These are phyloP conservation scores for Funneliformis caledonium DNA, from an alignment of 371 early-diverging fungal species.

Conservation along the genomic window DNA sequence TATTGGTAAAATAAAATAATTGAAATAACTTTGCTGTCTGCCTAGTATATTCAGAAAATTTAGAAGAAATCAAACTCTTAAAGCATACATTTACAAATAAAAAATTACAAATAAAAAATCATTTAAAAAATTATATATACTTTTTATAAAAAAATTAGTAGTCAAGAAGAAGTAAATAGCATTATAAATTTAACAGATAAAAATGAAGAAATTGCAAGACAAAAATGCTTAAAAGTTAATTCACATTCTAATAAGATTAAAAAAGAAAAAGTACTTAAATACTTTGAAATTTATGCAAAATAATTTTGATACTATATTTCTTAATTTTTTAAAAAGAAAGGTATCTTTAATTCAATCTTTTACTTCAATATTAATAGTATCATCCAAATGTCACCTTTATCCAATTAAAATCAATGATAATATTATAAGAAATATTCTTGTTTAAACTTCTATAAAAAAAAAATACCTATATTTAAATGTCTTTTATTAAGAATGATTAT, in stretches of 20 bases:
- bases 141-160: neutral
- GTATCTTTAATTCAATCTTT: no score
- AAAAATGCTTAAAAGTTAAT: neutral
- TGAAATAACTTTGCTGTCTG: no score
- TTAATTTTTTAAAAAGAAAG: neutral
- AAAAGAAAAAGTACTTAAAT: no score
- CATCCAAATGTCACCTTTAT: no score
- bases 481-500: neutral
- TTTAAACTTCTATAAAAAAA: neutral
- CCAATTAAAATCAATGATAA: neutral
- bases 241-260: neutral
- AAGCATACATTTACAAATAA: slow-evolving; percentile 13
- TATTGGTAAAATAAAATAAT: no score
- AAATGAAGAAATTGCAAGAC: neutral
- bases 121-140: slow-evolving; percentile 11
- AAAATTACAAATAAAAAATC: neutral
- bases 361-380: no score
- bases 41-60: no score
- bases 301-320: neutral
- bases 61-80: neutral
- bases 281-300: neutral
- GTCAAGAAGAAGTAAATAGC: neutral
- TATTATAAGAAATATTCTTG: neutral
- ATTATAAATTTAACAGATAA: slow-evolving; percentile 24
- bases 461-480: slow-evolving; percentile 13